Base-by-base conservation (phyloP, 108 stramenopile species). In the Skeletonema marinoi region DNA sequence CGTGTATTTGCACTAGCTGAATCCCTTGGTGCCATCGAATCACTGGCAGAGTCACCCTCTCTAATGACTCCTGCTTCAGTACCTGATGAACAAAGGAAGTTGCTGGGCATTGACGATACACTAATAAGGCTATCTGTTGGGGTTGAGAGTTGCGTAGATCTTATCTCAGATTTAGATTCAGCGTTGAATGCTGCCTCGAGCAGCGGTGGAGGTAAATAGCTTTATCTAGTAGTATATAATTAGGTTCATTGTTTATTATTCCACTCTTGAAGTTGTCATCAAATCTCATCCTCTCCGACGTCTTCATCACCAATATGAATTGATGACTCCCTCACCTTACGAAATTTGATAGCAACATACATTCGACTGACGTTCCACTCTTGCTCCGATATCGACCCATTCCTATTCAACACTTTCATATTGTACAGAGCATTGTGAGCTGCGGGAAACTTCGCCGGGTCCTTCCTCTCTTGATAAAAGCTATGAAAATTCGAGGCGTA, bases 281-380 rank as follows among this genome's bases (percentile, higher is more conserved):
- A 70, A 69, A 74, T 75, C 25, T 93, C 88, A 33, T 91, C 87
- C 25, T 82, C 84, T 9, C 78, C 81, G 25, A 89, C 85, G 56
- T 82, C 88, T 9, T 93, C 89, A 35, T 90, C 91, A 31, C 85
- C 86, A 1, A 93, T 36, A 2, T 73, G 73, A 36, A 88, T 87
- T 7, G 68, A 70, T 13, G 92, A 88, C 51, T 96, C 92, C 41
- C 92, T 81, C 9, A 96, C 93, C 77, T 97, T 97, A 12, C 88
- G 87, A 82, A 95, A 97, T 70, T 89, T 93, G 7, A 95, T 66
- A 10, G 97, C 95, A 29, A 87, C 77, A 69, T 96, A 97, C 84
- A 96, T 78, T 13, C 93, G 68, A 70, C 87, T 90, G 3, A 97
- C 86, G 13, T 93, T 92, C 94, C 94, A 97, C 85, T 97, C 94